Percentiles rank a stretch among this genome's conserved stretches.
Evolutionary conservation across 208 protist species (phyloP).

Genomic region (Leptomonas seymouri): DNA sequence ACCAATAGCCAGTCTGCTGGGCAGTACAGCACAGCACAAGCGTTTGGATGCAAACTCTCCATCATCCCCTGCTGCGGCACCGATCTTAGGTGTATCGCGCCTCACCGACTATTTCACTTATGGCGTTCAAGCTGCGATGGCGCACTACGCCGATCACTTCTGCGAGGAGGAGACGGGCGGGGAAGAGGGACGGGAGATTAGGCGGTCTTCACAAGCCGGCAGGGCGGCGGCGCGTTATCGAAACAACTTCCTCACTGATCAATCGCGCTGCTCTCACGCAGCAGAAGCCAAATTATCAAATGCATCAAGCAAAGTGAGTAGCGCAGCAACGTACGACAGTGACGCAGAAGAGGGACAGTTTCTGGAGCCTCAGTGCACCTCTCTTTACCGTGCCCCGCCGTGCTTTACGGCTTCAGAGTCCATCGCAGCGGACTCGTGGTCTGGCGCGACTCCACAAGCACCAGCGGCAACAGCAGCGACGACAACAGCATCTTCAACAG

Average conservation of each 20-base stretch:
- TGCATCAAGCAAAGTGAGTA: slow-evolving; percentile 1
- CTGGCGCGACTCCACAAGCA: not conserved
- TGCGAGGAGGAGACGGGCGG: not conserved
- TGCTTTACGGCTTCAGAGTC: not conserved
- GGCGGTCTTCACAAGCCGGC: not conserved
- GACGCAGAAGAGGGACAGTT: slow-evolving; percentile 2
- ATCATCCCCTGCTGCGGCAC: slow-evolving; percentile 1
- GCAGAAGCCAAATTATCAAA: not conserved
- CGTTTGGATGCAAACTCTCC: not conserved
- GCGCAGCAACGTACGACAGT: slow-evolving; percentile 28
- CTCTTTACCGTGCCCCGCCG: slow-evolving; percentile 20
- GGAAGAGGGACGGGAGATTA: not conserved
- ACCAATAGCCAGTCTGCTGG: too few species aligned
- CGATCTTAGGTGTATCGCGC: slow-evolving; percentile 11
- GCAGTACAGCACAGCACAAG: too few species aligned
- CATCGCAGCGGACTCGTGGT: not conserved
- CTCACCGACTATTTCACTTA: slow-evolving; percentile 28
- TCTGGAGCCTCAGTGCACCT: slow-evolving; percentile 17
- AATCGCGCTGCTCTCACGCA: not conserved
- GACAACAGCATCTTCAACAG: not conserved
- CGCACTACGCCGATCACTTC: slow-evolving; percentile 24
- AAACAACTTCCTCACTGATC: slow-evolving; percentile 14
- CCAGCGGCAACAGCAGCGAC: not conserved
- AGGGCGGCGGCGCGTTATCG: slow-evolving; percentile 1
- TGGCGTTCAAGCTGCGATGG: slow-evolving; percentile 25